These are phyloP conservation scores for Eutrema japonicum DNA, from an alignment of 345 rosid species.

Conservation along the genomic window DNA sequence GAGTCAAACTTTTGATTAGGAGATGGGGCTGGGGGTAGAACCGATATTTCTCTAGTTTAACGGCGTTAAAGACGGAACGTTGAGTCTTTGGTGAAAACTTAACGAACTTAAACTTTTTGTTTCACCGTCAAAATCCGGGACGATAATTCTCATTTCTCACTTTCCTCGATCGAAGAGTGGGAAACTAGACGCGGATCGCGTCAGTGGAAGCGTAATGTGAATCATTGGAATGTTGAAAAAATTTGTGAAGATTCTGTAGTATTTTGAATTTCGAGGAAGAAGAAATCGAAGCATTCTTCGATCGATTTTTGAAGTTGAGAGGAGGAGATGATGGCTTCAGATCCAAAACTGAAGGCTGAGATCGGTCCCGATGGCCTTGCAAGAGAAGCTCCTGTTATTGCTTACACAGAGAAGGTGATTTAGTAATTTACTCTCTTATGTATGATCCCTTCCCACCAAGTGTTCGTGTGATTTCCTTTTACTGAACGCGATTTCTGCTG, in stretches of 20 bases:
- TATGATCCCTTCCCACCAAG: background rate
- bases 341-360: constrained; percentile 68
- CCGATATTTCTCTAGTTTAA: constrained; percentile 1
- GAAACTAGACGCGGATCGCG: background rate
- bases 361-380: constrained; percentile 93
- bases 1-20: constrained; percentile 9
- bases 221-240: background rate
- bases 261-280: constrained; percentile 30
- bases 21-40: constrained; percentile 19
- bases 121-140: constrained; percentile 23
- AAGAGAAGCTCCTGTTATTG: constrained; percentile 80
- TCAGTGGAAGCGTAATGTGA: constrained; percentile 10
- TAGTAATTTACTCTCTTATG: constrained; percentile 1
- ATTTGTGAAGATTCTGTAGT: background rate
- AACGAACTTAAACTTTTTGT: constrained; percentile 15
- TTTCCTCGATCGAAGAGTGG: constrained; percentile 28
- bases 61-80: constrained; percentile 37
- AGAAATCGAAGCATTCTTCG: constrained; percentile 3
- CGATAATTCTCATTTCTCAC: constrained; percentile 22
- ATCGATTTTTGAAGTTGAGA: constrained; percentile 8
- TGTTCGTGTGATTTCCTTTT: constrained; percentile 8
- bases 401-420: constrained; percentile 87
- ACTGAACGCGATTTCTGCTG: constrained; percentile 24
- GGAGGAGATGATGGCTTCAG: constrained; percentile 55
- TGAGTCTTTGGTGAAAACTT: constrained; percentile 9